Conservation (phyloP, 768 basidiomycete genomes). For the Suillus subluteus region DNA sequence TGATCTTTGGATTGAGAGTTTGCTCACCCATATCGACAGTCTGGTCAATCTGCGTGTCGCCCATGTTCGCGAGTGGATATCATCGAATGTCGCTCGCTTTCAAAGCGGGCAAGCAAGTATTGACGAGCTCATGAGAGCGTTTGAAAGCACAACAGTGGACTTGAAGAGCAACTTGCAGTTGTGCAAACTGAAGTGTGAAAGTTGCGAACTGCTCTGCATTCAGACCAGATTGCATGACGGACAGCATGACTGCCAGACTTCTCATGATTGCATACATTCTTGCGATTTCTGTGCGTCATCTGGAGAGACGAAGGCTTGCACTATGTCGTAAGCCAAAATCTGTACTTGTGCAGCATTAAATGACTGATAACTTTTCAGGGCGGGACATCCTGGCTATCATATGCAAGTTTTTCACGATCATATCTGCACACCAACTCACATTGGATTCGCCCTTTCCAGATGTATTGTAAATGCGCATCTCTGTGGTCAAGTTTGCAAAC, state of each 20-base stretch:
- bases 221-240: slow-evolving; percentile 47
- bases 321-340: slow-evolving; percentile 46
- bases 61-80: slow-evolving; percentile 56
- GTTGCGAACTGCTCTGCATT: slow-evolving; percentile 55
- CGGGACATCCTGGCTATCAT: slow-evolving; percentile 59
- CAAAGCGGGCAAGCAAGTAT: slow-evolving; percentile 46
- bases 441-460: slow-evolving; percentile 33
- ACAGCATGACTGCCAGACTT: slow-evolving; percentile 53
- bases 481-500: slow-evolving; percentile 55
- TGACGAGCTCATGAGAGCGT: slow-evolving; percentile 45
- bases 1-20: slow-evolving; percentile 42
- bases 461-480: slow-evolving; percentile 55
- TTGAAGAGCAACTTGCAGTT: slow-evolving; percentile 49
- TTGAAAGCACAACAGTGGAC: slow-evolving; percentile 48
- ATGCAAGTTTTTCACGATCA: slow-evolving; percentile 37
- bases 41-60: slow-evolving; percentile 48
- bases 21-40: slow-evolving; percentile 42
- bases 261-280: slow-evolving; percentile 46
- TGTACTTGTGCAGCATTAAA: background rate
- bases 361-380: slow-evolving; percentile 38
- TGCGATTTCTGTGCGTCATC: slow-evolving; percentile 48
- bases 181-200: slow-evolving; percentile 50
- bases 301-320: slow-evolving; percentile 40
- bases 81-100: slow-evolving; percentile 52
- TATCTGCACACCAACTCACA: background rate